phyloP scores from a whole-genome alignment of 805 yeast genomes.

The Ogataea henricii region DNA sequence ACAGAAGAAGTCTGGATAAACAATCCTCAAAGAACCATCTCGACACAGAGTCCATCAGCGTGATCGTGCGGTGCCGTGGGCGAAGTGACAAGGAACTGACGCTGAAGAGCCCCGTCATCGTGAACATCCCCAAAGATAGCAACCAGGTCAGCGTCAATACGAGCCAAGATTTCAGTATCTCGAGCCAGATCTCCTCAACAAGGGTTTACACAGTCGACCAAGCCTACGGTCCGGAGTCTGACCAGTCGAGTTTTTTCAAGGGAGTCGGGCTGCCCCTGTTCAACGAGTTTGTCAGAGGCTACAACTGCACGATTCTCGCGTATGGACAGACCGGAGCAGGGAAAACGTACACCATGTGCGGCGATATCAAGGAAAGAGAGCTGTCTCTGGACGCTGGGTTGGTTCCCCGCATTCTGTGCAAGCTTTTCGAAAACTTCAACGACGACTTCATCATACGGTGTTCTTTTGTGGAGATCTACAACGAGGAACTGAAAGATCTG shows the following conservation, averaged over 20 bases:
- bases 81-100: conserved; percentile 46
- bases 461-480: conserved; percentile 57
- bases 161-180: conserved; percentile 27
- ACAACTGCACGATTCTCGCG: conserved; percentile 56
- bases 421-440: conserved; percentile 38
- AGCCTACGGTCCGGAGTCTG: conserved; percentile 55
- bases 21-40: conserved; percentile 5
- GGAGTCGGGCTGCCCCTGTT: conserved; percentile 50
- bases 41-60: conserved; percentile 43
- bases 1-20: neutral
- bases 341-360: conserved; percentile 63
- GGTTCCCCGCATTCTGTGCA: conserved; percentile 49
- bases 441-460: conserved; percentile 47
- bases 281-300: conserved; percentile 51
- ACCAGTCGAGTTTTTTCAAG: conserved; percentile 47
- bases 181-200: conserved; percentile 28
- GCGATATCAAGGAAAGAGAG: conserved; percentile 36
- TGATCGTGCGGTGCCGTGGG: conserved; percentile 57
- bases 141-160: conserved; percentile 29
- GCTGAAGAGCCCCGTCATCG: conserved; percentile 48
- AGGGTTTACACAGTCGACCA: conserved; percentile 54
- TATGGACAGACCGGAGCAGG: conserved; percentile 68
- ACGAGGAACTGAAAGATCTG: conserved; percentile 45
- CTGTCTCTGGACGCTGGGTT: conserved; percentile 44
- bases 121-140: conserved; percentile 44